Conservation (phyloP, 108 stramenopile genomes). For the Cyclotella choctawhatcheeana region DNA sequence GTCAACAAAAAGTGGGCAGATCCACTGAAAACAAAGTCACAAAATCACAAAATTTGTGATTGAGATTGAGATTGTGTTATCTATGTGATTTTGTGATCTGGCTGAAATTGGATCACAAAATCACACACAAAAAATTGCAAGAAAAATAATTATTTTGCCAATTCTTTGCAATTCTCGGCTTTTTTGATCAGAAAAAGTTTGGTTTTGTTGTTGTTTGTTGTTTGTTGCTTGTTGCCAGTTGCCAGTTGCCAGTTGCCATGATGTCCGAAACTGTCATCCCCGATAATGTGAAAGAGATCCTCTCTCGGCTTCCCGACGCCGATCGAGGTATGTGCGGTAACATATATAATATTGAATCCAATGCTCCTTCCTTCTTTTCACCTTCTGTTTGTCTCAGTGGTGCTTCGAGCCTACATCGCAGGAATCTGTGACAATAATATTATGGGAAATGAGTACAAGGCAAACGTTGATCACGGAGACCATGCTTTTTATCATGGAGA, state of each 20-base stretch:
- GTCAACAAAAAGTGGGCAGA: too few relatives aligned
- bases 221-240: not conserved
- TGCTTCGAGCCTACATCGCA: slow-evolving; percentile 45
- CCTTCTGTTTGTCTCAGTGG: slow-evolving; percentile 6
- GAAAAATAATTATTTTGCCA: too few relatives aligned
- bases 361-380: not conserved
- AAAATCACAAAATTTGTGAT: too few relatives aligned
- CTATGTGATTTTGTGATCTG: too few relatives aligned
- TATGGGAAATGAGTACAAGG: slow-evolving; percentile 17
- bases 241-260: not conserved
- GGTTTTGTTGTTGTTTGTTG: too few relatives aligned
- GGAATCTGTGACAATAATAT: slow-evolving; percentile 47
- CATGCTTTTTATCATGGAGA: slow-evolving; percentile 49
- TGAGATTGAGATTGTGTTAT: too few relatives aligned
- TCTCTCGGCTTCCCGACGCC: slow-evolving; percentile 35
- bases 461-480: slow-evolving; percentile 19
- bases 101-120: too few relatives aligned
- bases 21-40: too few relatives aligned
- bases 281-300: slow-evolving; percentile 41
- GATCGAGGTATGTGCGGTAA: slow-evolving; percentile 43
- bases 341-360: not conserved
- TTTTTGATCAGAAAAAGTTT: too few relatives aligned
- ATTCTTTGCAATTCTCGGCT: too few relatives aligned
- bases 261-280: slow-evolving; percentile 35
- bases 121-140: too few relatives aligned